Percentiles rank a stretch among this genome's conserved stretches.
Evolutionary conservation across 2,329 filamentous ascomycete genomes (phyloP).

Genomic region (Pyrenophora tritici-repentis): DNA sequence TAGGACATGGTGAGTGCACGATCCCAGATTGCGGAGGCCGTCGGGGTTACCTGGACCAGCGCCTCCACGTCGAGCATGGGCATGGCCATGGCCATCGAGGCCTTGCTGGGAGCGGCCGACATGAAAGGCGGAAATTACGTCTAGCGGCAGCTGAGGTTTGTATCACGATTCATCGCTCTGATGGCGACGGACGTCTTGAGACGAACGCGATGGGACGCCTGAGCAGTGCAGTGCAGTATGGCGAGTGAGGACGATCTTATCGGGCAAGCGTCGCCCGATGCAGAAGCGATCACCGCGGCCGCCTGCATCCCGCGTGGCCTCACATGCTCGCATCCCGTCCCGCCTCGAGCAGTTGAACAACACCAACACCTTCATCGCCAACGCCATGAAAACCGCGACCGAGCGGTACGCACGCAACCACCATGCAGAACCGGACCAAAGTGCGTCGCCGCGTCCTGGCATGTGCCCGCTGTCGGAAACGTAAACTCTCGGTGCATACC

Average conservation of each 20-base stretch:
- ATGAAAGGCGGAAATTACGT: constrained; percentile 9
- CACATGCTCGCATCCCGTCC: constrained; percentile 9
- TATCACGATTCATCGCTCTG: background rate
- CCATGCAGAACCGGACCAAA: constrained; percentile 42
- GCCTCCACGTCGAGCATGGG: constrained; percentile 26
- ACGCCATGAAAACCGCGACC: constrained; percentile 30
- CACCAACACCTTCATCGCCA: constrained; percentile 10
- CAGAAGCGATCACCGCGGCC: constrained; percentile 20
- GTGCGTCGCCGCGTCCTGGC: constrained; percentile 44
- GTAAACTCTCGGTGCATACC: constrained; percentile 40
- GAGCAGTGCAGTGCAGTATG: constrained; percentile 6
- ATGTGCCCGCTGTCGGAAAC: constrained; percentile 44
- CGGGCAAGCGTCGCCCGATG: constrained; percentile 22
- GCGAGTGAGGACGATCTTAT: constrained; percentile 16
- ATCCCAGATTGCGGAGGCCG: constrained; percentile 1
- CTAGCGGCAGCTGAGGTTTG: constrained; percentile 1
- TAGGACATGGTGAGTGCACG: constrained; percentile 18
- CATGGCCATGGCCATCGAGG: too few relatives aligned
- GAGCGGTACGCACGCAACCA: constrained; percentile 18
- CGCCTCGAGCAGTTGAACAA: constrained; percentile 15
- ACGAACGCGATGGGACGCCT: constrained; percentile 3
- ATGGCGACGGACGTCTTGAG: background rate
- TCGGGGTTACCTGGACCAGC: constrained; percentile 28
- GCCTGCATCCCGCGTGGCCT: constrained; percentile 16
- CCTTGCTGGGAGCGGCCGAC: constrained; percentile 19